Evolutionary conservation across 2,329 filamentous ascomycete genomes (phyloP), one percentile per base, ranked within the genome.

Genomic region (Pseudogymnoascus sp.): DNA sequence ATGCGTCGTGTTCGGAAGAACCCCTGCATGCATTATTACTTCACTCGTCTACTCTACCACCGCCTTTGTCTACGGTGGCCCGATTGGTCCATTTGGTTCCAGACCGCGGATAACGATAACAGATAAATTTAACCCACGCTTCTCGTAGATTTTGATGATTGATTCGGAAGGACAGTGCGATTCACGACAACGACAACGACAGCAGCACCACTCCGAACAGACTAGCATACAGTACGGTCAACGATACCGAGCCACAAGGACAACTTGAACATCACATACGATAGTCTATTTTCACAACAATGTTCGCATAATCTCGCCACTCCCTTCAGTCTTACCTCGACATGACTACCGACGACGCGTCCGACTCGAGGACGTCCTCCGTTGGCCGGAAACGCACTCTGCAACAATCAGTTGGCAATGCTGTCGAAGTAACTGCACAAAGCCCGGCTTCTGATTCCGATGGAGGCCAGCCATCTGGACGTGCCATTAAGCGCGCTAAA

Each of bases 331-430:
- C 33, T 62, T 25, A 35, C 38, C 37, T 31, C 31, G 37, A 59
- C 38, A 67, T 67, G 64, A 65, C 59, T 67, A 71, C 68, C 47
- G 73, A 75, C 59, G 74, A 77, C 33, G 71, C 73, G 59, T 75
- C 68, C 62, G 75, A 82, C 67, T 81, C 79, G 16, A 74, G 79
- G 59, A 81, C 77, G 38, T 77, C 76, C 53, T 72, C 74, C 2
- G 71, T 80, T 23, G 77, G 77, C 14, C 50, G 50, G n/a, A 56
- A 56, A 14, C 50, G 50, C 50, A 56, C 50, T 6, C 28, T 56
- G 5, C 50, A 56, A 10, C 50, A 56, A 33, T 33, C 50, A 33
- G 50, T 12, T 56, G 28, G 50, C n/a, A 56, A 56, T 33, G 16
- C 4, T 56, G 50, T 10, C 16, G 50, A 56, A 56, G 50, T 7